These are phyloP conservation scores for Hemisphaericaspora subhashii DNA, from an alignment of 1,139 yeast genomes.

Conservation along the genomic window DNA sequence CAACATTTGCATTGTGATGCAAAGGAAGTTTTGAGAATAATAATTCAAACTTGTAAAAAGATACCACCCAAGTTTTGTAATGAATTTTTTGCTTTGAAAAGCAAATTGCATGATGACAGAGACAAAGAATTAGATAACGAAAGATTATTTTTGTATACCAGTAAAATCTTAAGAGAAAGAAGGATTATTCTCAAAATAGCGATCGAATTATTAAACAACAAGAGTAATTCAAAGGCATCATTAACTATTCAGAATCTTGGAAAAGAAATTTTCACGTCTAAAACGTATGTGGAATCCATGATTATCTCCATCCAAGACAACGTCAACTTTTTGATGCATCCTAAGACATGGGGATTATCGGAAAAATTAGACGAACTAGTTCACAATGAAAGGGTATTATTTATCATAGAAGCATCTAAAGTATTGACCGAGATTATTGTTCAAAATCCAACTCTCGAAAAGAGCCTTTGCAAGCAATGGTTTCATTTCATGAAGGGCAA, in stretches of 20 bases:
- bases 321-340: neutral
- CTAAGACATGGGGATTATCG: conserved; percentile 13
- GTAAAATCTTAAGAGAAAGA: conserved; percentile 46
- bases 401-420: conserved; percentile 43
- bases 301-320: conserved; percentile 18
- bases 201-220: conserved; percentile 36
- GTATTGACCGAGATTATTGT: conserved; percentile 43
- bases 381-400: conserved; percentile 35
- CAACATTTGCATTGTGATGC: conserved; percentile 29
- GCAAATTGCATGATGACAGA: conserved; percentile 39
- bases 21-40: conserved; percentile 47
- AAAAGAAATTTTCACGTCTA: conserved; percentile 33
- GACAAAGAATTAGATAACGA: conserved; percentile 31
- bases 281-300: conserved; percentile 23
- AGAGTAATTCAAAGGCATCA: conserved; percentile 31
- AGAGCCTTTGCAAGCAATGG: conserved; percentile 50
- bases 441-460: conserved; percentile 32
- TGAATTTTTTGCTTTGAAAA: conserved; percentile 28
- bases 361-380: conserved; percentile 25
- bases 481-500: conserved; percentile 49
- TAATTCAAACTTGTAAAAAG: conserved; percentile 39
- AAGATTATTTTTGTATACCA: conserved; percentile 30
- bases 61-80: conserved; percentile 15
- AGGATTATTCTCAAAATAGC: conserved; percentile 44
- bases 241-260: conserved; percentile 39